Base-by-base conservation (phyloP, 208 protist species). In the Acanthamoeba polyphaga region DNA sequence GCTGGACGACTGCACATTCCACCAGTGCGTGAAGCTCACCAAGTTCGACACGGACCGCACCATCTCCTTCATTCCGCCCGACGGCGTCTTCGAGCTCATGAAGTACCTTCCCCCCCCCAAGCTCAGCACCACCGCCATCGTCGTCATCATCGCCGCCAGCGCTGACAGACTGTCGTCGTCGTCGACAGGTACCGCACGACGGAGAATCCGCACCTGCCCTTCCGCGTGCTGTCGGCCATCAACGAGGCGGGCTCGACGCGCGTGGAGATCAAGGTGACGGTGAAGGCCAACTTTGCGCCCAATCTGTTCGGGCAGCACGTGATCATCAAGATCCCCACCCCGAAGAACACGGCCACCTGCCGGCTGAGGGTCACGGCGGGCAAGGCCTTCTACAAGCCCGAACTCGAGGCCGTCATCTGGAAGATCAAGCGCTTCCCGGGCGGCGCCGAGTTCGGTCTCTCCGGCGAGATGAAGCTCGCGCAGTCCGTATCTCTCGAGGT, bases 21-120 rank as follows among this genome's bases (percentile, higher is more conserved):
- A 99, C 97, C 98, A 99, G 87, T 99, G 99, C 95, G 99, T 99
- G 3, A 97, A 97, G 46, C 97, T 99, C n/a, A 97, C 97, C 80
- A 98, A 99, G 95, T 99, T 99, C 93, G 99, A 99, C 94, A 98
- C 95, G 29, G 97, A 98, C 60, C 76, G 95, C 34, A 96, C 94
- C 32, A 97, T 99, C 7, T 95, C 93, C 46, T 99, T 99, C 97
- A 97, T 99, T 34, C 99, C 99, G 27, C 98, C 99, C 13, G 98
- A 99, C 96, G 99, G 99, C 62, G 98, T 99, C 72, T 99, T 99
- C 96, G 98, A 99, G 88, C 96, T 99, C 66, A 99, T 99, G 99
- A 97, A 94, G 64, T 99, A 62, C 22, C 22, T 7, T 7, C 46
- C 62, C n/a, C 19, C 29, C 32, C 38, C 3, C 38, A 43, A 43